These are phyloP conservation scores for button mushroom (Agaricus bisporus) DNA, from an alignment of 768 basidiomycete species.

Conservation along the genomic window DNA sequence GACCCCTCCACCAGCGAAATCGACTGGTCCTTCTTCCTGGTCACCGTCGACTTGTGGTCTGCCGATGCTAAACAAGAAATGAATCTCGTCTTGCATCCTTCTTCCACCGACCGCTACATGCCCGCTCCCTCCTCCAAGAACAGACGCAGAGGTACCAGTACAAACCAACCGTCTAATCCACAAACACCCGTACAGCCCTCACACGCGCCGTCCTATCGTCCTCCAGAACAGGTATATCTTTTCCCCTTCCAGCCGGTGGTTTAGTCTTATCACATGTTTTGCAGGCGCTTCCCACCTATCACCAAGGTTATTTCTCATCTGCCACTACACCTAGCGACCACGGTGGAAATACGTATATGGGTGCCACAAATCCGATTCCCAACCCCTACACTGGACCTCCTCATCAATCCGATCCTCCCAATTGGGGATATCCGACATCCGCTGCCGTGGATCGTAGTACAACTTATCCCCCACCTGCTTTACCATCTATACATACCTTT, in stretches of 20 bases:
- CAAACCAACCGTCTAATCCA: conserved; percentile 34
- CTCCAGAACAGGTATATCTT: conserved; percentile 38
- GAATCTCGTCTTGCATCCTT: conserved; percentile 87
- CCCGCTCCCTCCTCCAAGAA: conserved; percentile 32
- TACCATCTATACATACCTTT: conserved; percentile 51
- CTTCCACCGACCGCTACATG: conserved; percentile 68
- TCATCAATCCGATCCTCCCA: conserved; percentile 25
- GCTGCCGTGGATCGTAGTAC: conserved; percentile 39
- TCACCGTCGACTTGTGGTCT: conserved; percentile 92
- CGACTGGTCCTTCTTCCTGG: conserved; percentile 83
- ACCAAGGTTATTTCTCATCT: conserved; percentile 40
- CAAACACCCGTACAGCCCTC: conserved; percentile 43
- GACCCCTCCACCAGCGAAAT: conserved; percentile 54
- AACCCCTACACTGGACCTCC: conserved; percentile 32
- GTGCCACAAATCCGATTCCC: conserved; percentile 5
- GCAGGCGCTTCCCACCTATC: conserved; percentile 19
- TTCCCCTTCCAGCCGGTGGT: conserved; percentile 8
- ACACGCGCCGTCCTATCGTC: conserved; percentile 36
- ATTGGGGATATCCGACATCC: conserved; percentile 47
- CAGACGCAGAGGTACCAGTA: conserved; percentile 35
- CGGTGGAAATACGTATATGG: conserved; percentile 28
- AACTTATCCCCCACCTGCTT: conserved; percentile 41
- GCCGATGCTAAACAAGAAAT: conserved; percentile 75
- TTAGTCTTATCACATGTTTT: conserved; percentile 9
- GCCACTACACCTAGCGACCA: conserved; percentile 31